These are phyloP conservation scores for Adansonia gregorii DNA, from an alignment of 441 rosid species.

Conservation along the genomic window DNA sequence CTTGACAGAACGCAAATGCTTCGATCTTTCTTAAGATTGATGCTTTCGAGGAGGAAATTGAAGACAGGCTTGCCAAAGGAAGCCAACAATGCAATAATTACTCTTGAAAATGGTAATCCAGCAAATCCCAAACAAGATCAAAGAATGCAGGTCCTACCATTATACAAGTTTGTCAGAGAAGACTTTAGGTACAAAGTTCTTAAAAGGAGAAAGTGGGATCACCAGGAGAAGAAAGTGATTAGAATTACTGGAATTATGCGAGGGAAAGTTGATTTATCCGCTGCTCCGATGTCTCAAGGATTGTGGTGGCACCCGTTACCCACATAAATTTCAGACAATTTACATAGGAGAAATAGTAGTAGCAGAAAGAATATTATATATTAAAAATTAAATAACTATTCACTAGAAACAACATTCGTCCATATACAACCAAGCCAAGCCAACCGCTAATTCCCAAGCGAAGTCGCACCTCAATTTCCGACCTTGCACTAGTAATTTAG, in stretches of 20 bases:
- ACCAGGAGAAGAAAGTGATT: conserved; percentile 57
- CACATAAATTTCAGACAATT: neutral
- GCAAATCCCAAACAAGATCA: conserved; percentile 45
- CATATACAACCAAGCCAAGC: conserved; percentile 8
- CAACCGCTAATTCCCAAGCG: neutral
- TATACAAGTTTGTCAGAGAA: conserved; percentile 47
- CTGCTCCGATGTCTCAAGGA: conserved; percentile 52
- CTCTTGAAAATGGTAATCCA: conserved; percentile 38
- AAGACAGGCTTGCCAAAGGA: conserved; percentile 43
- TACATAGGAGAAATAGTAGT: neutral
- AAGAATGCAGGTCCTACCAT: conserved; percentile 56
- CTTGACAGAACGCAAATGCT: conserved; percentile 31
- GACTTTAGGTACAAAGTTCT: conserved; percentile 41
- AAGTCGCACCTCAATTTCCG: neutral
- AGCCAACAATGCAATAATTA: conserved; percentile 37
- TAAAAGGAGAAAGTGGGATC: conserved; percentile 50
- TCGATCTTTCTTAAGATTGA: conserved; percentile 49
- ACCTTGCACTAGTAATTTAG: neutral
- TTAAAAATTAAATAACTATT: neutral
- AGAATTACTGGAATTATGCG: conserved; percentile 52
- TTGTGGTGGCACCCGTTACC: conserved; percentile 54
- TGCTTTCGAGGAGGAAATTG: conserved; percentile 51
- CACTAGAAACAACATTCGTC: neutral
- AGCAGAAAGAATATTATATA: neutral
- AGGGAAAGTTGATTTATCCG: conserved; percentile 54